Base-by-base conservation (phyloP, 441 rosid genomes). In the Capsella rubella region DNA sequence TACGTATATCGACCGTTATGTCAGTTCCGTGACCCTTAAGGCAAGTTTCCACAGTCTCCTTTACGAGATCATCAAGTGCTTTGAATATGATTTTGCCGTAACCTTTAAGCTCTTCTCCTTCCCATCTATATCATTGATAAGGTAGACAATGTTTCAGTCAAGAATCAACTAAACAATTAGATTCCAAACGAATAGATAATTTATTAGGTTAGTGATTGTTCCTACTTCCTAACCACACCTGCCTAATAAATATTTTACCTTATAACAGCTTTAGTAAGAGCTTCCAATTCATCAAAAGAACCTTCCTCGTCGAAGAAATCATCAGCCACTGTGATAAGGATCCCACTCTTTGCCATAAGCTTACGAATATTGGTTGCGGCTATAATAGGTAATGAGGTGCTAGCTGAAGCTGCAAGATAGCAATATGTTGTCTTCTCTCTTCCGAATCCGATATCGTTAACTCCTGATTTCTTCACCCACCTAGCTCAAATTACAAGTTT, bases 231-330 rank as follows among this genome's bases (percentile, higher is more conserved):
- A 6, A 27, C 1, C 31, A 66, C 10, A 35, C 25, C 28, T 25
- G 39, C 46, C 35, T 15, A 45, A 39, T 45, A 12, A 10, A 32
- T 4, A 1, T 40, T 4, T 27, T 67, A 88, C 93, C 88, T 83
- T 64, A 21, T 42, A 69, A 90, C 71, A 34, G 91, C 88, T n/a
- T 75, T 70, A 12, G 87, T 79, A 61, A 90, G 89, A 13, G 66
- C 61, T 69, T 75, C 56, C 67, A 90, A 60, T 10, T 90, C 88
- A 50, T 81, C 49, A 5, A 77, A 1, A 62, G 88, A 88, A 69
- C 85, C 96, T 83, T 74, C 72, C 52, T 59, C 73, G 49, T 90
- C 90, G 8, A 78, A 88, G 58, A 85, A 87, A 77, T 88, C 93
- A 75, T 90, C 96, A 7, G 93, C 85, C 5, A 87, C 84, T 0